phyloP scores from a whole-genome alignment of 2,329 filamentous ascomycete species.

The Hawksworthiomyces lignivorus region DNA sequence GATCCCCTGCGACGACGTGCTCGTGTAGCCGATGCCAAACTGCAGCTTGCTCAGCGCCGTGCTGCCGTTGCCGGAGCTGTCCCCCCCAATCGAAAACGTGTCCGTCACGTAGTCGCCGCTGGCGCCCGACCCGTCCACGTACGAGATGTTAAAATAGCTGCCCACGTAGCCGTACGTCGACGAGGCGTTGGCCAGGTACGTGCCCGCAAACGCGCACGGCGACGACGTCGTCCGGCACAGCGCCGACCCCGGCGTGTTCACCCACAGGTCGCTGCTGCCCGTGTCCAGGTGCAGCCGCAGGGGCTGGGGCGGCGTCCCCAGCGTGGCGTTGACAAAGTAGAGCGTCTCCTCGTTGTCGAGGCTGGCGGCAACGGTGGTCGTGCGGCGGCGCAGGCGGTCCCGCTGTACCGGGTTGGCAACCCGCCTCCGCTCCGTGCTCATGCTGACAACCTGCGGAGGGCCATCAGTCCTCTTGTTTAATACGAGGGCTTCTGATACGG shows the following conservation, averaged over 20 bases:
- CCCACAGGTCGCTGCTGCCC: constrained; percentile 62
- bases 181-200: constrained; percentile 62
- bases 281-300: constrained; percentile 58
- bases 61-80: constrained; percentile 15
- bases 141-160: constrained; percentile 77
- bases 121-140: constrained; percentile 73
- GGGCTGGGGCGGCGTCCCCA: constrained; percentile 54
- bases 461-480: constrained; percentile 24
- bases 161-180: constrained; percentile 69
- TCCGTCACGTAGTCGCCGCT: constrained; percentile 75
- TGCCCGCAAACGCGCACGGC: constrained; percentile 55
- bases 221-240: constrained; percentile 44
- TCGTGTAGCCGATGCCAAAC: constrained; percentile 65
- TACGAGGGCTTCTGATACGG: constrained; percentile 20
- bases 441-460: constrained; percentile 35
- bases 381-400: constrained; percentile 38
- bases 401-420: constrained; percentile 34
- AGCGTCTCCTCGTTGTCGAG: constrained; percentile 56
- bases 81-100: constrained; percentile 49
- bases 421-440: constrained; percentile 34
- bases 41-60: constrained; percentile 41
- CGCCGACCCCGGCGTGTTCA: constrained; percentile 56
- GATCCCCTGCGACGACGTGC: constrained; percentile 60
- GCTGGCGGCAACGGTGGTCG: constrained; percentile 33
- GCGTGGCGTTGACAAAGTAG: constrained; percentile 55